phyloP scores from a whole-genome alignment of 768 basidiomycete genomes.

The Suillus weaverae region DNA sequence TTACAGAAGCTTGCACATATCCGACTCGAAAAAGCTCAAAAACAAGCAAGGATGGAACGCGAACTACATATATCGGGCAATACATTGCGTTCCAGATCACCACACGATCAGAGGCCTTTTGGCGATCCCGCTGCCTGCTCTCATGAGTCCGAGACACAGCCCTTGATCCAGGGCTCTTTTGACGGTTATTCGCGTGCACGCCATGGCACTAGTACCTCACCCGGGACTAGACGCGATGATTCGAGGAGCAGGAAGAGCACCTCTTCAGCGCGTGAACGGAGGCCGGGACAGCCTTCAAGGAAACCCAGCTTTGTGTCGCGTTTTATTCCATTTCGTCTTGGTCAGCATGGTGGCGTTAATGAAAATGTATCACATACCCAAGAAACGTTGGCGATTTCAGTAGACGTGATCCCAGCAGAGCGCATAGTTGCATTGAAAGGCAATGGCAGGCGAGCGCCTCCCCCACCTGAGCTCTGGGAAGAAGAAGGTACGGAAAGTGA shows the following conservation, averaged over 20 bases:
- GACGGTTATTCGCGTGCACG: conserved; percentile 1
- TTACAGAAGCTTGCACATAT: conserved; percentile 90
- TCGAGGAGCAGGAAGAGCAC: conserved; percentile 29
- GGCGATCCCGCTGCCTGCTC: neutral
- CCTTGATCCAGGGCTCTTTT: conserved; percentile 18
- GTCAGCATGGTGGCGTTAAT: conserved; percentile 12
- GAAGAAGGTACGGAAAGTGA: conserved; percentile 57
- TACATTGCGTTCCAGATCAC: neutral
- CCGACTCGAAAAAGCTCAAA: conserved; percentile 49
- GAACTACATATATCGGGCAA: conserved; percentile 7
- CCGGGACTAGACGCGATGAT: conserved; percentile 21
- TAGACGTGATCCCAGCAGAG: conserved; percentile 44
- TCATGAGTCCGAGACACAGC: conserved; percentile 24
- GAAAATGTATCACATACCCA: conserved; percentile 9
- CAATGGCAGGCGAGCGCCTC: conserved; percentile 19
- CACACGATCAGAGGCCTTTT: neutral
- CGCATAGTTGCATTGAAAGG: conserved; percentile 20
- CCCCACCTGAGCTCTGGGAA: conserved; percentile 20
- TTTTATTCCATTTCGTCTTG: conserved; percentile 32
- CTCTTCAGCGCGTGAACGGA: conserved; percentile 15
- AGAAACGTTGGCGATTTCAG: conserved; percentile 28
- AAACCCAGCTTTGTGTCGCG: conserved; percentile 36
- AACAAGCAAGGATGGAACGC: conserved; percentile 18
- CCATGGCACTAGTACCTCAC: conserved; percentile 21
- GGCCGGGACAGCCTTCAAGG: conserved; percentile 17